phyloP scores from a whole-genome alignment of 768 basidiomycete genomes.

The Porphyrellus cyaneotinctus region DNA sequence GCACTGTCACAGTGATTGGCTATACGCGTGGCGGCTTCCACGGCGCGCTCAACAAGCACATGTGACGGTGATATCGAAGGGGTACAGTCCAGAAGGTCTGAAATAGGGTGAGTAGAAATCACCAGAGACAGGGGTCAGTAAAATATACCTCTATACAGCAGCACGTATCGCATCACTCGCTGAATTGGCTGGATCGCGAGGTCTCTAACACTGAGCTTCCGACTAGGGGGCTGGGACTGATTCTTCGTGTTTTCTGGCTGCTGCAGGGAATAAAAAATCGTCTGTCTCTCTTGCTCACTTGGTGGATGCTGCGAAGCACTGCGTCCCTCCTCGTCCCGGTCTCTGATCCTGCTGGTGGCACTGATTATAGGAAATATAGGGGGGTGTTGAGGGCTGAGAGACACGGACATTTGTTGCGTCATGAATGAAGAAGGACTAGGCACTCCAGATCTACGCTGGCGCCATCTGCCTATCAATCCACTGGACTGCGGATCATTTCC shows the following conservation, averaged over 20 bases:
- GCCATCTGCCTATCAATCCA: constrained; percentile 20
- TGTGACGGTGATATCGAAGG: constrained; percentile 47
- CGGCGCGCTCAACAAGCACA: constrained; percentile 52
- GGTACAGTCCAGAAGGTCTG: constrained; percentile 51
- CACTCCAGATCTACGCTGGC: constrained; percentile 18
- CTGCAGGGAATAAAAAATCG: background rate
- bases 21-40: constrained; percentile 54
- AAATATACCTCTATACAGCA: constrained; percentile 53
- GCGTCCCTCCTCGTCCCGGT: constrained; percentile 3
- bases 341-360: constrained; percentile 3
- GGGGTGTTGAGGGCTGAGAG: constrained; percentile 10
- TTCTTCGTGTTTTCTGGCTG: background rate
- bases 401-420: constrained; percentile 4
- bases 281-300: constrained; percentile 3
- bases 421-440: constrained; percentile 5
- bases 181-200: constrained; percentile 62
- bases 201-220: constrained; percentile 43
- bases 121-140: background rate
- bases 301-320: background rate
- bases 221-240: constrained; percentile 3
- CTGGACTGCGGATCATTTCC: constrained; percentile 8
- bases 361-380: constrained; percentile 8
- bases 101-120: constrained; percentile 2
- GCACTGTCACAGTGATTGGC: constrained; percentile 59
- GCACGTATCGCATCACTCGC: constrained; percentile 58